A percentile compares a stretch with the other conserved stretches of the same genome.
These are phyloP conservation scores for Pseudisothecium myosuroides DNA, from an alignment of 225 moss, liverwort and hornwort species.

Conservation along the genomic window DNA sequence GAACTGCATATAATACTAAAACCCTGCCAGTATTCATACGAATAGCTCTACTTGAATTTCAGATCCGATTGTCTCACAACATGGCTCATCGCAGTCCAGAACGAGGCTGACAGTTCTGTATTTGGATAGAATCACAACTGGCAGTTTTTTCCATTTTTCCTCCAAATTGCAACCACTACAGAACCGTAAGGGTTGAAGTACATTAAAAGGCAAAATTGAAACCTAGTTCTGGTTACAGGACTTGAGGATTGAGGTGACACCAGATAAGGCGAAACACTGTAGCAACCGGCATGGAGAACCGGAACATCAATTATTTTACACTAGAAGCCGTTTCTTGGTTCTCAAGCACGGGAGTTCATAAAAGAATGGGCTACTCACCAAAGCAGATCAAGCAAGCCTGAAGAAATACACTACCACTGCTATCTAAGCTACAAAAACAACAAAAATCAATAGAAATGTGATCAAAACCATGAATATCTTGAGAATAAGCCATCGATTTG, in stretches of 20 bases:
- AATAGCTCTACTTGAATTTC: not conserved
- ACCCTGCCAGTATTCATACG: not conserved
- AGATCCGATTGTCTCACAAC: not conserved
- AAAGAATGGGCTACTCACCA: constrained; percentile 44
- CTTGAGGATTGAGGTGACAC: not conserved
- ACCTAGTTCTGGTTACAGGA: not conserved
- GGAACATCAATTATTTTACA: constrained; percentile 43
- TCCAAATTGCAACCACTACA: not conserved
- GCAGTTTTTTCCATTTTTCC: not conserved
- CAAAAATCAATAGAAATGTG: constrained; percentile 86
- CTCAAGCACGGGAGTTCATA: constrained; percentile 45
- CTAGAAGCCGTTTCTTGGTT: constrained; percentile 31
- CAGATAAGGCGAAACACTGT: not conserved
- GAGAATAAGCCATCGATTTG: constrained; percentile 91
- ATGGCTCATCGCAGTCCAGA: not conserved
- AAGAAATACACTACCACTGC: not conserved
- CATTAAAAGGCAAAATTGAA: not conserved
- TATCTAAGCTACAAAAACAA: constrained; percentile 76
- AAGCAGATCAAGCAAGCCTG: constrained; percentile 18
- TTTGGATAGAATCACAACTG: not conserved
- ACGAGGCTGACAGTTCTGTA: not conserved
- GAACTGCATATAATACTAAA: not conserved
- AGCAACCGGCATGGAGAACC: constrained; percentile 8
- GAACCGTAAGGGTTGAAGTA: too few species aligned
- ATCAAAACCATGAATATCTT: constrained; percentile 96